Conservation (phyloP, 2,329 filamentous ascomycete genomes). For the Tolypocladium endophyticum region DNA sequence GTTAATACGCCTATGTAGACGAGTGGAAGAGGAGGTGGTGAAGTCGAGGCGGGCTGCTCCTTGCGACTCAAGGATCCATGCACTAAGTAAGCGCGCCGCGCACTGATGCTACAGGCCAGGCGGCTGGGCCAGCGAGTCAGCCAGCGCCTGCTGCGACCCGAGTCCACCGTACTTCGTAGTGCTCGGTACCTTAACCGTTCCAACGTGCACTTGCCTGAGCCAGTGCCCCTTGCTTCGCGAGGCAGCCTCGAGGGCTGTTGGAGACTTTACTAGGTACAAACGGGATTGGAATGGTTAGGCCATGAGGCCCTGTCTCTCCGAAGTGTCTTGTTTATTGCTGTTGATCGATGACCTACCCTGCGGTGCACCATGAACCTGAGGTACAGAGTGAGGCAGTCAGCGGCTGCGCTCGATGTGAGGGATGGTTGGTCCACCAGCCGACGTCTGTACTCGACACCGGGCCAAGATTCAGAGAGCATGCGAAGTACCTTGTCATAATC, state of each 20-base stretch:
- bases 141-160: slow-evolving; percentile 2
- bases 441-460: background rate
- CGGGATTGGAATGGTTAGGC: background rate
- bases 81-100: slow-evolving; percentile 25
- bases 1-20: background rate
- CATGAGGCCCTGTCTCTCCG: background rate
- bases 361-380: background rate
- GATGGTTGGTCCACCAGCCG: background rate
- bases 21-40: background rate
- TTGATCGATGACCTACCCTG: background rate
- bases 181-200: too few relatives aligned
- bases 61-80: slow-evolving; percentile 3
- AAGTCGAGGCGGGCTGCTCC: background rate
- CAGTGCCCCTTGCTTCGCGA: background rate
- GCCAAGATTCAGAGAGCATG: too few relatives aligned
- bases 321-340: background rate
- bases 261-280: too few relatives aligned
- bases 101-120: slow-evolving; percentile 21
- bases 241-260: background rate
- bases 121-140: slow-evolving; percentile 17
- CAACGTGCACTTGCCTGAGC: background rate
- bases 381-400: background rate
- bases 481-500: background rate
- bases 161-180: slow-evolving; percentile 2
- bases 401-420: background rate